Evolutionary conservation across 2,329 filamentous ascomycete species (phyloP).

Genomic region (Sporothrix euskadiensis): DNA sequence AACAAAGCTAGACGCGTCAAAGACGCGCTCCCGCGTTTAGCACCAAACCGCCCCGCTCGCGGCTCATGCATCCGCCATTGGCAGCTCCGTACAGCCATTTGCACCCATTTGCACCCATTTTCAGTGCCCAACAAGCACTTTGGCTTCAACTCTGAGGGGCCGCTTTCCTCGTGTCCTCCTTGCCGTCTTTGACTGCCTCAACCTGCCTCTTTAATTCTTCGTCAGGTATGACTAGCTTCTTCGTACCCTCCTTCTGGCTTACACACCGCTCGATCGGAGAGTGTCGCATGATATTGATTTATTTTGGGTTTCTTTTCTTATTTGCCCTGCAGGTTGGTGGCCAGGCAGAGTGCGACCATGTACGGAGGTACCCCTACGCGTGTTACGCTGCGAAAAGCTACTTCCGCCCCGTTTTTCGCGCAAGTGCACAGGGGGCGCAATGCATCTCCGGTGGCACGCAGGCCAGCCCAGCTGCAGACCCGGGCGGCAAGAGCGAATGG

Average conservation of each 20-base stretch:
- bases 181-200: constrained; percentile 3
- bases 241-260: background rate
- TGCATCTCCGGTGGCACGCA: constrained; percentile 18
- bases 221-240: background rate
- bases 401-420: background rate
- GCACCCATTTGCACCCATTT: background rate
- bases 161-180: background rate
- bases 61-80: background rate
- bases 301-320: background rate
- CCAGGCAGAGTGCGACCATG: background rate
- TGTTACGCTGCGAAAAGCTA: background rate
- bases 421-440: constrained; percentile 6
- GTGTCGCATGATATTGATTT: background rate
- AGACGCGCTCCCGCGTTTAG: constrained; percentile 30
- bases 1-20: constrained; percentile 32
- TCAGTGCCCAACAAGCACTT: background rate
- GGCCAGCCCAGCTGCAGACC: constrained; percentile 9
- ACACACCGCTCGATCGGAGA: background rate
- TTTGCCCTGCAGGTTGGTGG: background rate
- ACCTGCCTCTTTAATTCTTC: background rate
- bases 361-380: constrained; percentile 7
- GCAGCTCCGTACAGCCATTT: background rate
- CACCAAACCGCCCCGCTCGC: constrained; percentile 15
- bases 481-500: constrained; percentile 3
- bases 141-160: background rate